phyloP scores from a whole-genome alignment of 225 moss, liverwort and hornwort genomes.

The Physcomitrium patens region DNA sequence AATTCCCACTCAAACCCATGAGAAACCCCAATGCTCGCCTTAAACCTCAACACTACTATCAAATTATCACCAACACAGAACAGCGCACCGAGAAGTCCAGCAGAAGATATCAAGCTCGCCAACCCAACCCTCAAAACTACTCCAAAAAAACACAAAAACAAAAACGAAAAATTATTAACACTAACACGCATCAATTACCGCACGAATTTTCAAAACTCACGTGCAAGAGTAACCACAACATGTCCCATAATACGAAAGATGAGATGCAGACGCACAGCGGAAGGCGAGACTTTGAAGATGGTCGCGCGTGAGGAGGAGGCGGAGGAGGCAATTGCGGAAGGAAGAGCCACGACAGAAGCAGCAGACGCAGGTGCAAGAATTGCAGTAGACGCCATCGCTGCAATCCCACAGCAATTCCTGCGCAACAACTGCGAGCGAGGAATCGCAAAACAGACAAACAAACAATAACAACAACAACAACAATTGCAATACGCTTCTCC shows the following conservation, averaged over 20 bases:
- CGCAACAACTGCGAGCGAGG: not conserved
- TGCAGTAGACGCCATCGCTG: conserved; percentile 42
- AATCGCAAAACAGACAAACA: too few relatives aligned
- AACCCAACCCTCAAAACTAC: too few relatives aligned
- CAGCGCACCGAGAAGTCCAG: not conserved
- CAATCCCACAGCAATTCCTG: conserved; percentile 16
- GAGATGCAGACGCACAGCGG: conserved; percentile 30
- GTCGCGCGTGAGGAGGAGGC: conserved; percentile 25
- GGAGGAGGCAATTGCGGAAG: conserved; percentile 29
- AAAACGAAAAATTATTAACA: not conserved
- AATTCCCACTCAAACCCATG: not conserved
- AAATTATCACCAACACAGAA: conserved; percentile 5
- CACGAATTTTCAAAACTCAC: not conserved
- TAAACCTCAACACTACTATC: not conserved
- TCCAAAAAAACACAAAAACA: not conserved
- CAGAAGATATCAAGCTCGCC: too few relatives aligned
- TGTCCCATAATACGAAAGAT: not conserved
- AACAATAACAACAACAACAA: too few relatives aligned
- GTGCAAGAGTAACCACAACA: not conserved
- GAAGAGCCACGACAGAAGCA: conserved; percentile 31
- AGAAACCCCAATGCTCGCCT: not conserved
- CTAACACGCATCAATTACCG: not conserved
- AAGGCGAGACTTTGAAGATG: conserved; percentile 31
- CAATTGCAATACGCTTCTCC: not conserved
- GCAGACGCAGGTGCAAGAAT: conserved; percentile 22